Evolutionary conservation across 1,284 basidiomycete genomes (phyloP).

Genomic region (Tilletia caries): DNA sequence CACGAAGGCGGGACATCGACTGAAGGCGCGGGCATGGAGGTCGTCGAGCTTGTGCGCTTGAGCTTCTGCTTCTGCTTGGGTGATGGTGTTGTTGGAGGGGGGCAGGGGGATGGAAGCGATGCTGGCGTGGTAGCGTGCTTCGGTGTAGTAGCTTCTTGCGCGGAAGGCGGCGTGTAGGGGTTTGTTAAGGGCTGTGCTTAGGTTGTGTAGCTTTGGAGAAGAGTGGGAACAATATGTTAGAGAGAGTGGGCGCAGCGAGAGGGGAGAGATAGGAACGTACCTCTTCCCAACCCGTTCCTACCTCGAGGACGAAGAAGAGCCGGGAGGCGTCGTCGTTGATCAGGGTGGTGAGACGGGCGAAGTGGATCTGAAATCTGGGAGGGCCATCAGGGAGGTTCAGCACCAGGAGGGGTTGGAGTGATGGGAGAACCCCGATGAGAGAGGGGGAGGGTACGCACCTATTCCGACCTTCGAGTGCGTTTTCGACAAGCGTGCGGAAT

Average conservation of each 20-base stretch:
- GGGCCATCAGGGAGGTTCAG: background rate
- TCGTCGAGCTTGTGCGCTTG: background rate
- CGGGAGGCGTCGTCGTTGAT: conserved; percentile 1
- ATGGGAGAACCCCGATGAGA: background rate
- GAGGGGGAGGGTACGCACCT: background rate
- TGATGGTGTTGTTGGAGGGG: background rate
- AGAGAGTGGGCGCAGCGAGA: too few species aligned
- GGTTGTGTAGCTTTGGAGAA: background rate
- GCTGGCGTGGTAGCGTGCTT: conserved; percentile 11
- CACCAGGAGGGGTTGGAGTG: too few species aligned
- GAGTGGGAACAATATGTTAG: background rate
- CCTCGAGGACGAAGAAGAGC: conserved; percentile 8
- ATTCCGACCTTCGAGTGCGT: conserved; percentile 7
- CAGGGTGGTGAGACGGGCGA: background rate
- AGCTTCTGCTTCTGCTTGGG: background rate
- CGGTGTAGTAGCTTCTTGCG: conserved; percentile 2
- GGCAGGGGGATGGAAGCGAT: background rate
- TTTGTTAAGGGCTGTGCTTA: background rate
- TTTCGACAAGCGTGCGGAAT: conserved; percentile 19
- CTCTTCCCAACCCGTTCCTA: background rate
- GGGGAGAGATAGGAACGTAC: background rate
- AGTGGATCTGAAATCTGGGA: background rate
- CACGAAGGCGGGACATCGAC: background rate
- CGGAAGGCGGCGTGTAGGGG: background rate
- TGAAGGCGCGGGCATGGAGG: background rate